These are phyloP conservation scores for Aspergillus cristatus DNA, from an alignment of 495 filamentous ascomycete species.

Conservation along the genomic window DNA sequence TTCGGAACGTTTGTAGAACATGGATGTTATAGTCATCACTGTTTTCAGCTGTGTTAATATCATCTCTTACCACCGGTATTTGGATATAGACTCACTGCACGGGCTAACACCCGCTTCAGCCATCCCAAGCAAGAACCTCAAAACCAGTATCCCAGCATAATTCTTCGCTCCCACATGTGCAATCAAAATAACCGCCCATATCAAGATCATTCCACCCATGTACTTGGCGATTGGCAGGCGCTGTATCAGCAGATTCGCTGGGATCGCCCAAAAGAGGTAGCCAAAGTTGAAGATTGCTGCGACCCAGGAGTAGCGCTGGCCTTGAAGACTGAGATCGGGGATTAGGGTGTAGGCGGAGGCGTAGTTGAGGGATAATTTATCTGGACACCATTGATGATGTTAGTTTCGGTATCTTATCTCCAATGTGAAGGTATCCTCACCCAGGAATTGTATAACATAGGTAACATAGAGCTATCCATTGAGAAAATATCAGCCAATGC, in stretches of 20 bases:
- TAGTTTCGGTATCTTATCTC: no score
- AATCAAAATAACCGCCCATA: conserved; percentile 49
- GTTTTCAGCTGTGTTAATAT: conserved; percentile 1
- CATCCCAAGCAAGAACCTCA: conserved; percentile 55
- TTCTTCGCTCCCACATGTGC: conserved; percentile 48
- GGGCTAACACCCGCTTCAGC: conserved; percentile 54
- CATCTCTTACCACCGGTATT: background rate
- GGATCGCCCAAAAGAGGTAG: conserved; percentile 42
- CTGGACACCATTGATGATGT: no score
- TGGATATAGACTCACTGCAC: conserved; percentile 18
- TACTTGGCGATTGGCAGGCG: conserved; percentile 49
- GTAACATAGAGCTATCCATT: conserved; percentile 31
- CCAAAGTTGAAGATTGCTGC: conserved; percentile 42
- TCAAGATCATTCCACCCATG: conserved; percentile 48
- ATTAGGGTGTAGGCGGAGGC: conserved; percentile 30
- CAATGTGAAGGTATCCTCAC: conserved; percentile 9
- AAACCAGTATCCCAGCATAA: conserved; percentile 46
- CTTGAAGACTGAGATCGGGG: conserved; percentile 35
- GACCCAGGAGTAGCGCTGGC: conserved; percentile 48
- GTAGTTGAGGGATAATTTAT: conserved; percentile 33
- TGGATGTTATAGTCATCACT: conserved; percentile 49
- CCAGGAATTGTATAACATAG: conserved; percentile 30
- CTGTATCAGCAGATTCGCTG: conserved; percentile 46
- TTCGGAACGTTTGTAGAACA: conserved; percentile 62
- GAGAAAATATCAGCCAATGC: background rate